Percentiles rank a stretch among this genome's conserved stretches.
Conservation (phyloP, 225 moss, liverwort and hornwort genomes). For the Ulota crispa region DNA sequence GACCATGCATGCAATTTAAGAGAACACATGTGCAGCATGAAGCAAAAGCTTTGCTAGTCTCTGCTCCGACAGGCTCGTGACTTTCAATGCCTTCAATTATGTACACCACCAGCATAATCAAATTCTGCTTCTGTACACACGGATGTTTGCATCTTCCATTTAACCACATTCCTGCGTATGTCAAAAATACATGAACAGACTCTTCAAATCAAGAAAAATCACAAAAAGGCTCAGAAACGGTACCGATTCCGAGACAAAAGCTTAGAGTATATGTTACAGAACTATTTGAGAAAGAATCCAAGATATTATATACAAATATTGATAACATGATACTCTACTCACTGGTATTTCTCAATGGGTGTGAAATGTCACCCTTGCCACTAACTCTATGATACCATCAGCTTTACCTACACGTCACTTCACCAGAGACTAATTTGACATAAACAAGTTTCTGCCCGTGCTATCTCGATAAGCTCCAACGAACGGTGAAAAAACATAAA, state of each 20-base stretch:
- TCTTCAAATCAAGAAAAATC: not conserved
- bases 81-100: too few relatives aligned
- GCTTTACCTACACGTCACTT: not conserved
- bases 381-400: not conserved
- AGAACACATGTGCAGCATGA: not conserved
- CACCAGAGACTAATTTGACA: not conserved
- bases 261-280: not conserved
- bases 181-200: not conserved
- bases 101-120: too few relatives aligned
- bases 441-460: not conserved
- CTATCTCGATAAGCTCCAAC: not conserved
- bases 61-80: too few relatives aligned
- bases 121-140: not conserved
- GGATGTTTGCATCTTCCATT: not conserved
- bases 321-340: not conserved
- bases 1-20: not conserved
- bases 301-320: not conserved
- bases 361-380: slow-evolving; percentile 40
- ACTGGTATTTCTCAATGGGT: slow-evolving; percentile 12
- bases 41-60: too few relatives aligned
- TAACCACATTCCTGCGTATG: not conserved
- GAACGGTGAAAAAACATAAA: slow-evolving; percentile 1
- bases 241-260: not conserved
- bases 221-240: not conserved
- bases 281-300: not conserved